Conservation (phyloP, 352 stramenopile genomes). For the Globisporangium paddicum region DNA sequence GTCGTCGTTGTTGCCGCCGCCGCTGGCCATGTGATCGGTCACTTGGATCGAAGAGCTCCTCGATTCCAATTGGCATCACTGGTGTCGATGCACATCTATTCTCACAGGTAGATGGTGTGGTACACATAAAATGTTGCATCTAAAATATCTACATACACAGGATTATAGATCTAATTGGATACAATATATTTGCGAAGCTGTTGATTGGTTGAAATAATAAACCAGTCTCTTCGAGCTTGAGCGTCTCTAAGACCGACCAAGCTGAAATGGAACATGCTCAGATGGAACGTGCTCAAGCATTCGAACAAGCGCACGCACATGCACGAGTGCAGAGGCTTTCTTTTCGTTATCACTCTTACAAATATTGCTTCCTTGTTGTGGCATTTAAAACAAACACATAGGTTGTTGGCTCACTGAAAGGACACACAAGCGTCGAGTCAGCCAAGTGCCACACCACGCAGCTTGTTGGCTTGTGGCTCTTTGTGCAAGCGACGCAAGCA, state of each 20-base stretch:
- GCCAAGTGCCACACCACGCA: neutral
- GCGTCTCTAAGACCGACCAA: no score
- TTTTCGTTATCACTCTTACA: no score
- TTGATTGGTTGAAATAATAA: conserved; percentile 2
- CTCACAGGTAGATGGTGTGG: neutral
- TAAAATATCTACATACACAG: neutral
- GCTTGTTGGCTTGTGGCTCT: neutral
- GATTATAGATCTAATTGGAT: neutral
- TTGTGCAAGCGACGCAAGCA: neutral
- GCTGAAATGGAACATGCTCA: no score
- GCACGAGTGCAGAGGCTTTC: no score
- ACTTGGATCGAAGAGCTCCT: neutral
- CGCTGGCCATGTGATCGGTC: conserved; percentile 29
- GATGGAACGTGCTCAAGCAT: no score
- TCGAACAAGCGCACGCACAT: no score
- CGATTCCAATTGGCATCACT: neutral
- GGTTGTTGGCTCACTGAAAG: neutral
- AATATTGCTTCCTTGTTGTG: no score
- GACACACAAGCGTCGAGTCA: neutral
- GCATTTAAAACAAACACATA: neutral
- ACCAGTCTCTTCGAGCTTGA: no score
- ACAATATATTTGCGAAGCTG: neutral
- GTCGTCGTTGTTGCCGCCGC: conserved; percentile 35
- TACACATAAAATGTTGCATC: neutral
- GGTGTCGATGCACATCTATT: conserved; percentile 6